These are phyloP conservation scores for Chrysosphaeria jannelii DNA, from an alignment of 2,329 filamentous ascomycete genomes.

Conservation along the genomic window DNA sequence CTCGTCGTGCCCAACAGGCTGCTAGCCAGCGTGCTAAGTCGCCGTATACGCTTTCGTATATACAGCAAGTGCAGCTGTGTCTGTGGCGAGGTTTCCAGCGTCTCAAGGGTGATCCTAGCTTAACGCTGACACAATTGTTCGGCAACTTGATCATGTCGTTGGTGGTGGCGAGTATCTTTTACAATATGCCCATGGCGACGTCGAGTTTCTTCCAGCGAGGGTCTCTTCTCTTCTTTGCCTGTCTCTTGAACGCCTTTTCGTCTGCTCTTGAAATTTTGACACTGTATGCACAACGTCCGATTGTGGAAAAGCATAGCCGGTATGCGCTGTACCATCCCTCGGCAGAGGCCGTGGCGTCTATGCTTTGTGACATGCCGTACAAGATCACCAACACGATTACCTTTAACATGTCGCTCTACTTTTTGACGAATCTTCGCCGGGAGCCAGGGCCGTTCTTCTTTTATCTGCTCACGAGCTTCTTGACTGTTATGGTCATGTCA, in stretches of 20 bases:
- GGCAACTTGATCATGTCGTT: slow-evolving; percentile 50
- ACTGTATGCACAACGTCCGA: slow-evolving; percentile 64
- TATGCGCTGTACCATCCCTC: slow-evolving; percentile 79
- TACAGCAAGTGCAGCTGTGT: slow-evolving; percentile 49
- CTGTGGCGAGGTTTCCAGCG: slow-evolving; percentile 55
- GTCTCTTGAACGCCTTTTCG: slow-evolving; percentile 61
- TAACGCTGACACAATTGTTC: slow-evolving; percentile 36
- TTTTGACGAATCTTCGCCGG: slow-evolving; percentile 55
- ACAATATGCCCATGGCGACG: slow-evolving; percentile 34
- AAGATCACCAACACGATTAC: slow-evolving; percentile 43
- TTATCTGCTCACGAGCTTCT: slow-evolving; percentile 49
- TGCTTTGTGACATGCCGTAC: slow-evolving; percentile 63
- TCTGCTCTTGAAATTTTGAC: slow-evolving; percentile 62
- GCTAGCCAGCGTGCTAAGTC: slow-evolving; percentile 32
- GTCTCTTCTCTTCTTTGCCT: slow-evolving; percentile 61
- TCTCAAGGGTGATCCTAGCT: slow-evolving; percentile 42
- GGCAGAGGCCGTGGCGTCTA: slow-evolving; percentile 62
- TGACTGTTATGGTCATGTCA: slow-evolving; percentile 47
- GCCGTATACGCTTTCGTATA: slow-evolving; percentile 54
- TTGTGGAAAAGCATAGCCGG: slow-evolving; percentile 66
- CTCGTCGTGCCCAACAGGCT: slow-evolving; percentile 22
- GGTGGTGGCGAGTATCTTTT: slow-evolving; percentile 58
- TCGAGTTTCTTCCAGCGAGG: slow-evolving; percentile 50
- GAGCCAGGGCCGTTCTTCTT: slow-evolving; percentile 57
- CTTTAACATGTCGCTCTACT: slow-evolving; percentile 63